Percentiles rank a stretch among this genome's conserved stretches.
Conservation (phyloP, 2,329 filamentous ascomycete genomes). For the Monosporascus sp. region DNA sequence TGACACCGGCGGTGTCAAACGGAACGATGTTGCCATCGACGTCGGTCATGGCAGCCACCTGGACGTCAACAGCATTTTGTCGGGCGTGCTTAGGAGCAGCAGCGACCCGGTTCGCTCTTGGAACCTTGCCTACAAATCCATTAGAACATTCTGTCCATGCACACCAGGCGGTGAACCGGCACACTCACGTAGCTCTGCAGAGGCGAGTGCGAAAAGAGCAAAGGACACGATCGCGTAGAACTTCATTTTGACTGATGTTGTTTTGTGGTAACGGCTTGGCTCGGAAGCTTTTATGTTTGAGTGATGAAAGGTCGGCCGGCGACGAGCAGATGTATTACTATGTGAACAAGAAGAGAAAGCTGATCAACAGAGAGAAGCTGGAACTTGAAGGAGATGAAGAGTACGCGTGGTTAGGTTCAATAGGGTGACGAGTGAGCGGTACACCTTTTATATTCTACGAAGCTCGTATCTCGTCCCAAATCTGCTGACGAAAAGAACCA, state of each 20-base stretch:
- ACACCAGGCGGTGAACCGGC: neutral
- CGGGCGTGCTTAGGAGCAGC: slow-evolving; percentile 4
- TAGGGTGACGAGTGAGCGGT: slow-evolving; percentile 5
- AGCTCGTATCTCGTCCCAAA: too few species aligned
- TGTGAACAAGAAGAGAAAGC: slow-evolving; percentile 20
- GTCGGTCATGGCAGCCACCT: slow-evolving; percentile 42
- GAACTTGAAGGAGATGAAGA: slow-evolving; percentile 20
- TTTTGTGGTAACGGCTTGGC: slow-evolving; percentile 13
- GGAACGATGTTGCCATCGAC: slow-evolving; percentile 38
- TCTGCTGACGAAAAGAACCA: too few species aligned
- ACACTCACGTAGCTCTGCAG: slow-evolving; percentile 33
- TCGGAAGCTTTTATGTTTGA: slow-evolving; percentile 18
- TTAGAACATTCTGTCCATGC: slow-evolving; percentile 2
- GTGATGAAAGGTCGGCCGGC: slow-evolving; percentile 45
- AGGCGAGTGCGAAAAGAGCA: slow-evolving; percentile 41
- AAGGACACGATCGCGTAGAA: slow-evolving; percentile 43
- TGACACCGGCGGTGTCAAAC: slow-evolving; percentile 40
- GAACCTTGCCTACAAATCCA: slow-evolving; percentile 25
- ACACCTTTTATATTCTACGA: slow-evolving; percentile 12
- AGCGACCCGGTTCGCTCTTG: slow-evolving; percentile 23
- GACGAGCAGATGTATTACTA: slow-evolving; percentile 37
- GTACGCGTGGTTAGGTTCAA: slow-evolving; percentile 10
- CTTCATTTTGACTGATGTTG: slow-evolving; percentile 45
- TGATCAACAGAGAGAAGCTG: slow-evolving; percentile 17
- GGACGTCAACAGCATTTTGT: slow-evolving; percentile 27